Percentiles rank a stretch among this genome's conserved stretches.
Conservation (phyloP, 306 rosid species). For the Prunus mira region DNA sequence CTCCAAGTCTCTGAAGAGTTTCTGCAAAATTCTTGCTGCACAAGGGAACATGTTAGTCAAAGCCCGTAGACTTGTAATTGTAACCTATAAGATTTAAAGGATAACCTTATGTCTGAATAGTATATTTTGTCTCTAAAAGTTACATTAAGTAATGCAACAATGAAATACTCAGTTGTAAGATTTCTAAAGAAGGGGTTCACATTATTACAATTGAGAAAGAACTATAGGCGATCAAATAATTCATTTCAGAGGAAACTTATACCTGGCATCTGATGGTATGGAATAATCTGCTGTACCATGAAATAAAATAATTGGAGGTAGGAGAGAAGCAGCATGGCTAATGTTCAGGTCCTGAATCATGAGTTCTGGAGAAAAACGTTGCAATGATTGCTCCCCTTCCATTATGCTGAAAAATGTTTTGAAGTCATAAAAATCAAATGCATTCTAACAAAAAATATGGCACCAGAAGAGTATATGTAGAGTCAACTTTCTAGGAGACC, state of each 20-base stretch:
- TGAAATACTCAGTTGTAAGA: not conserved
- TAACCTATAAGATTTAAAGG: not conserved
- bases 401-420: slow-evolving; percentile 63
- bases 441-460: slow-evolving; percentile 15
- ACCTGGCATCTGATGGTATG: slow-evolving; percentile 89
- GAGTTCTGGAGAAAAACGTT: slow-evolving; percentile 82
- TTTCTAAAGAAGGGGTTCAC: not conserved
- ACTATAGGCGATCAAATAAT: not conserved
- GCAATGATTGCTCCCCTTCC: slow-evolving; percentile 89
- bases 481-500: slow-evolving; percentile 9
- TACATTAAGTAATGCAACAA: not conserved
- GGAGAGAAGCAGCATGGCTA: slow-evolving; percentile 59
- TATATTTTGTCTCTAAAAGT: not conserved
- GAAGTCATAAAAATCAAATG: slow-evolving; percentile 20
- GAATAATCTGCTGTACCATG: slow-evolving; percentile 96
- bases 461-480: not conserved
- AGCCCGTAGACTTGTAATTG: not conserved
- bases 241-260: slow-evolving; percentile 20
- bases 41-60: slow-evolving; percentile 19
- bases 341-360: slow-evolving; percentile 64
- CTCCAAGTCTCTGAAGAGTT: slow-evolving; percentile 69
- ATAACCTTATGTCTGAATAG: not conserved
- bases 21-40: slow-evolving; percentile 76
- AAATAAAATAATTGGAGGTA: slow-evolving; percentile 65
- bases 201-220: not conserved